Conservation (phyloP, 495 filamentous ascomycete genomes). For the Podospora tetraspora region DNA sequence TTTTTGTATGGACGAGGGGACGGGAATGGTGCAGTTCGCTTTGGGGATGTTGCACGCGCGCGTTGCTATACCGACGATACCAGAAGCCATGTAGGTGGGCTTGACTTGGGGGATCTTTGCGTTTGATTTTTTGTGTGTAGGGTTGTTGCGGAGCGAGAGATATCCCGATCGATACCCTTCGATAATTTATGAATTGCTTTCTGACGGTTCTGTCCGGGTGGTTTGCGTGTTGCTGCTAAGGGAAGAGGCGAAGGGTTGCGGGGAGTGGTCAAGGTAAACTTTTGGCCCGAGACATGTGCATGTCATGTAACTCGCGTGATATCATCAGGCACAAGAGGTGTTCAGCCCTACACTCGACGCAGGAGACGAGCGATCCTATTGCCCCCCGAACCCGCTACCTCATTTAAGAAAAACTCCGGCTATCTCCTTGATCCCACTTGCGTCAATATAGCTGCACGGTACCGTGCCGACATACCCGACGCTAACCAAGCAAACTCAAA, state of each 20-base stretch:
- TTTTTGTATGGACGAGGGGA: not conserved
- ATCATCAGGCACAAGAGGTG: not conserved
- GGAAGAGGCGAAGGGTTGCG: not conserved
- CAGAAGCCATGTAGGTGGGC: not conserved
- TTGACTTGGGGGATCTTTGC: not conserved
- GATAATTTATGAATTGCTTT: constrained; percentile 1
- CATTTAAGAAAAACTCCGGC: not conserved
- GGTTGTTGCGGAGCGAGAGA: constrained; percentile 1
- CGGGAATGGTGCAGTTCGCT: not conserved
- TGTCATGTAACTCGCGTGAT: not conserved
- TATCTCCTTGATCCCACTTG: not conserved
- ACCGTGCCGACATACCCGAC: not conserved
- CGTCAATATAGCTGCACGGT: not conserved
- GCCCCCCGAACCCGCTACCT: not conserved
- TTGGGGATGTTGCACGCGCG: not conserved
- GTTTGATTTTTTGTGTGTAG: not conserved
- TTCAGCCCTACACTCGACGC: not conserved
- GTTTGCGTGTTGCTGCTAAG: not conserved
- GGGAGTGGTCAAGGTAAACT: not conserved
- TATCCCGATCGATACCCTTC: constrained; percentile 8
- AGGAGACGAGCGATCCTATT: not conserved
- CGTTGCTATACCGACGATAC: constrained; percentile 6
- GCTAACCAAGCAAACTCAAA: not conserved
- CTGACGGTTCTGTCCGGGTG: not conserved
- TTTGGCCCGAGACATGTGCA: not conserved